These are phyloP conservation scores for Chlamydomonas schloesseri DNA, from an alignment of 139 green algal species.

Conservation along the genomic window DNA sequence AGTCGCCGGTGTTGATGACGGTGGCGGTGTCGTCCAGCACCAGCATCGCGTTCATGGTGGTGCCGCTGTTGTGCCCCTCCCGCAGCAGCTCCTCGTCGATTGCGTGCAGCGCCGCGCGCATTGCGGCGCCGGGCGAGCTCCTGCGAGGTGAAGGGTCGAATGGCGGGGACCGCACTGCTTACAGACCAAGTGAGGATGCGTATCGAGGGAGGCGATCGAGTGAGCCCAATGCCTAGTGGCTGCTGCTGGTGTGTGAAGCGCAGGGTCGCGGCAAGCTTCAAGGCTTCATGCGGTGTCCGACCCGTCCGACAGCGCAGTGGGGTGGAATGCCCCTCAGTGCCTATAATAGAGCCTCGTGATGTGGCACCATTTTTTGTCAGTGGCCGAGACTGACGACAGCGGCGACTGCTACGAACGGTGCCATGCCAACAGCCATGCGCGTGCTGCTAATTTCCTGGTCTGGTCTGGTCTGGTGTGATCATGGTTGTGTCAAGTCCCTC, in stretches of 20 bases:
- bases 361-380: background rate
- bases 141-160: background rate
- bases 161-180: too few species aligned
- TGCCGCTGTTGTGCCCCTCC: constrained; percentile 38
- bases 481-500: background rate
- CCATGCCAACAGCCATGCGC: background rate
- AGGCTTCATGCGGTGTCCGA: background rate
- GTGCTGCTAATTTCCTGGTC: too few species aligned
- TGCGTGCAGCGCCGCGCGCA: constrained; percentile 9
- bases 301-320: background rate
- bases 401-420: background rate
- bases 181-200: too few species aligned
- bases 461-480: too few species aligned
- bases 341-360: background rate
- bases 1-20: constrained; percentile 42
- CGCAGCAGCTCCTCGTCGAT: constrained; percentile 38
- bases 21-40: constrained; percentile 24
- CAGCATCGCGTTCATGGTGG: constrained; percentile 31
- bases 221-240: too few species aligned
- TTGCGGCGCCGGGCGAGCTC: constrained; percentile 2
- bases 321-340: background rate
- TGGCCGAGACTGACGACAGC: background rate
- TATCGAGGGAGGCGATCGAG: too few species aligned
- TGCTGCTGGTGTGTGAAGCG: too few species aligned
- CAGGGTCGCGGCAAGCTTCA: too few species aligned